phyloP scores from a whole-genome alignment of 768 basidiomycete genomes.

The Pisolithus orientalis region DNA sequence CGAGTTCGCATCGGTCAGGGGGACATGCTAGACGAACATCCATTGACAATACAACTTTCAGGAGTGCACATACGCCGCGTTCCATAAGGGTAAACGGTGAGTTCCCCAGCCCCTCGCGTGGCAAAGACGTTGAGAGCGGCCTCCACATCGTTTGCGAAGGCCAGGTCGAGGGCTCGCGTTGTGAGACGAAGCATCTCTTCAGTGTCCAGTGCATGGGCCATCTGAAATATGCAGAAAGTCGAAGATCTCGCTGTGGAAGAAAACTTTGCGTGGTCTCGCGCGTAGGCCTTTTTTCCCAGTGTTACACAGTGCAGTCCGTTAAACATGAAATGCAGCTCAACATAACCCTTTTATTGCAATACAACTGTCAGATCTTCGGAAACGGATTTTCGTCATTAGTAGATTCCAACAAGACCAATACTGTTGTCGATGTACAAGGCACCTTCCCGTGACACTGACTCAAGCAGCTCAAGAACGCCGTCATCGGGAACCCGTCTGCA shows the following conservation, averaged over 20 bases:
- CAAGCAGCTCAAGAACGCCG: constrained; percentile 66
- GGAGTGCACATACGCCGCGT: constrained; percentile 62
- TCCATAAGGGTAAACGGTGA: constrained; percentile 73
- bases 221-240: not conserved
- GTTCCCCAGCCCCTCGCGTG: constrained; percentile 21
- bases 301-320: too few species aligned
- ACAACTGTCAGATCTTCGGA: too few species aligned
- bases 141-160: constrained; percentile 63
- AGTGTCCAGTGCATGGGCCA: constrained; percentile 17
- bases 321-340: too few species aligned
- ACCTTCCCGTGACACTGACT: constrained; percentile 21
- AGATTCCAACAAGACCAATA: too few species aligned
- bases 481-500: constrained; percentile 75
- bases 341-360: too few species aligned
- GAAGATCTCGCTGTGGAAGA: too few species aligned
- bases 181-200: constrained; percentile 29
- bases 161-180: constrained; percentile 52
- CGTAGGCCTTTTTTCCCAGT: too few species aligned
- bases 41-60: constrained; percentile 77
- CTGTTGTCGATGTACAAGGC: too few species aligned
- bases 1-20: not conserved
- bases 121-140: constrained; percentile 47
- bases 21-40: constrained; percentile 41
- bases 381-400: too few species aligned
- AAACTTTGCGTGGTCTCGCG: too few species aligned